Base-by-base conservation (phyloP, 176 grass and related monocot genomes). In the Tillandsia leiboldiana region DNA sequence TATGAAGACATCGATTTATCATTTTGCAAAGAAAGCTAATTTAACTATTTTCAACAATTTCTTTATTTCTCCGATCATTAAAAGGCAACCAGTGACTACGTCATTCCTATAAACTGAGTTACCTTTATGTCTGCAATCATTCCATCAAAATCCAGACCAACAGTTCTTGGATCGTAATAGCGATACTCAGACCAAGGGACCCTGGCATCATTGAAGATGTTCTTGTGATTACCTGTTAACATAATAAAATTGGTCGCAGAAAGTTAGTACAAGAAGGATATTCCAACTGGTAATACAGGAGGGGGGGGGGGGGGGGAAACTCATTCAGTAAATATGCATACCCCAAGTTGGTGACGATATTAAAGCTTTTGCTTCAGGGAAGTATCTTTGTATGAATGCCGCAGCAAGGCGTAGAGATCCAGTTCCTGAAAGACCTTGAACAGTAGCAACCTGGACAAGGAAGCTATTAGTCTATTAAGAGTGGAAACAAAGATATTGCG, bases 381-480 rank as follows among this genome's bases (percentile, higher is more conserved):
- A 97, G 70, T 97, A 97, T 97, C 94, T 85, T 51, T 97, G 83
- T 83, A 97, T 92, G 81, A 97, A 97, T 82, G 94, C 84, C 72
- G 89, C 86, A 65, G 89, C 94, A 59, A 97, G 82, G 9, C 94
- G 84, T 71, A 97, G 75, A 20, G 94, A 92, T 53, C 94, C 89
- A 64, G 94, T 97, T 26, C 94, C 89, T 6, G 93, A 92, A 74
- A 97, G 94, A 71, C 86, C 73, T 72, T 97, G 89, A 75, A 97
- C 74, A 42, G 94, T 97, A 67, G 89, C 86, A 83, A 97, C 86
- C 89, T 97, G 81, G 42, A 87, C 22, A 42, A 66, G 24, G 17
- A 68, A 70, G 63, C 12, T 13, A 50, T 15, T 51, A 68, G 12
- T 73, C 66, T 42, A 51, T 49, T 64, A 70, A 0, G 79, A 67